Evolutionary conservation across 441 rosid genomes (phyloP), one percentile per base, ranked within the genome.

Genomic region (Jatropha podagrica): DNA sequence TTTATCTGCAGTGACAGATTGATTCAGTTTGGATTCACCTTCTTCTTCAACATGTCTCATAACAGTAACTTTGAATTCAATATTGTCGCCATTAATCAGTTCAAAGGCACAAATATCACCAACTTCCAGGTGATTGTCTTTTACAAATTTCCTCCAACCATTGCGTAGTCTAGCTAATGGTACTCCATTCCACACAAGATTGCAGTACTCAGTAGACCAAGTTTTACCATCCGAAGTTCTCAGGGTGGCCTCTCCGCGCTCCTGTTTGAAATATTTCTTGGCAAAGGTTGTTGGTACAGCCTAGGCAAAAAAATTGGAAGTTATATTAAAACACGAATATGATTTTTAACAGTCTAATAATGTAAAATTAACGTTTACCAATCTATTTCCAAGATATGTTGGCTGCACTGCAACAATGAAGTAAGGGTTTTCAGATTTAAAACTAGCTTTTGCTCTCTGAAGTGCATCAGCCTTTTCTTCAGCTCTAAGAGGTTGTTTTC

Each of bases 21-120:
- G 20, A 7, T 15, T 7, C 6, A 15, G 17, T 18, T 51, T 51
- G 54, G 23, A 54, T 14, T 15, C 46, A 40, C n/a, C 32, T 32
- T 32, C 46, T 63, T 5, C 46, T 63, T 5, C 5, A 15, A 14
- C 13, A 13, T 2, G 15, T 14, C 65, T 38, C 26, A 11, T 26
- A 61, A 61, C 26, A 15, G 65, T 10, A 11, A 61, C 65, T 59
- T 76, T 68, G 1, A 81, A 51, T 17, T 62, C 23, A 20, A 52
- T 41, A 55, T 77, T 46, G 0, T 42, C 14, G 8, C 7, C 5
- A 15, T 58, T 17, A n/a, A 69, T 55, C 68, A 84, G 70, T 68
- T 81, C 85, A 37, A 83, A 77, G 46, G 54, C 65, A 54, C 86
- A 81, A 44, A 75, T 72, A 62, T 81, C 86, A 17, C 83, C 81